Base-by-base conservation (phyloP, 129 eudicot genomes). In the Arctium lappa region DNA sequence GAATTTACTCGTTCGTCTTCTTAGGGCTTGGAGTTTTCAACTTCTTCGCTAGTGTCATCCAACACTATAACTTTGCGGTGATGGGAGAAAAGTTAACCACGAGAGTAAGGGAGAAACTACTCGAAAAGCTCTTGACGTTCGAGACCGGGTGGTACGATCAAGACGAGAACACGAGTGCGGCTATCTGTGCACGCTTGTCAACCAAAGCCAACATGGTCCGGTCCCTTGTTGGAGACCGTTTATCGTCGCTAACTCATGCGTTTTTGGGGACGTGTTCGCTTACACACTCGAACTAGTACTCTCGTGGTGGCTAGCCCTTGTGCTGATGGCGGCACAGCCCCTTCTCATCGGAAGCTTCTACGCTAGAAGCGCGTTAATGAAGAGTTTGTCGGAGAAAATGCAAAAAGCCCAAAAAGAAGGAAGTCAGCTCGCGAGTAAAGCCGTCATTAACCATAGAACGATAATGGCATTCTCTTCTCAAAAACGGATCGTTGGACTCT, bases 391-490 rank as follows among this genome's bases (percentile, higher is more conserved):
- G 1, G 76, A 78, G 27, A 89, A 76, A 65, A 33, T 81, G 2
- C 83, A 80, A 69, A 89, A 86, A 31, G 89, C 92, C 33, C 92
- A 86, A 73, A 78, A 88, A 12, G 91, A 83, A 56, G 89, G 87
- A 38, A 85, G 89, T 31, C 84, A 83, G 65, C 60, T 88, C 15
- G 89, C 91, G 1, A 86, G 89, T 69, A 89, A 88, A 83, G 89
- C 91, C 0, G 89, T 81, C 4, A 46, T 77, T 1, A 86, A 86
- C 82, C 89, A 86, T 44, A 69, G 86, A 77, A 86, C 89, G 11
- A 81, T 88, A 50, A 83, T 89, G 4, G 91, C 91, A 8, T 88
- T 88, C 74, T 86, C 91, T 3, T 86, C 89, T 16, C 89, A 89
- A 68, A 78, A 83, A 42, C 79, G 88, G 39, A 46, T 89, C 27